Base-by-base conservation (phyloP, 805 yeast genomes). In the Teunomyces cretensis region DNA sequence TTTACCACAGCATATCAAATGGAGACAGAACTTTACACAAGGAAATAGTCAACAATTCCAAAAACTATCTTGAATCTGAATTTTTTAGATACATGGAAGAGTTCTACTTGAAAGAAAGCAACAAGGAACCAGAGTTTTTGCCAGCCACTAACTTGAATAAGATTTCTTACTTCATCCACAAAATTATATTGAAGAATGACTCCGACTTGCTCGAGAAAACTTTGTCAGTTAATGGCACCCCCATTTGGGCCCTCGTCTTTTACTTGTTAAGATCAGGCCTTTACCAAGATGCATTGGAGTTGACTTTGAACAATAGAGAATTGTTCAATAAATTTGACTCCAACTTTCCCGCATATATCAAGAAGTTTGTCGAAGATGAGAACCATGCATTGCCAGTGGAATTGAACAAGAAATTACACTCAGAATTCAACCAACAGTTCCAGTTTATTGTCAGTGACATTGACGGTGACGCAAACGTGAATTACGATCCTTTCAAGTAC, bases 201-300 rank as follows among this genome's bases (percentile, higher is more conserved):
- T 46, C 56, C 19, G 64, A 63, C 15, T 37, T 48, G 12, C 44
- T 44, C 33, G 45, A 44, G 9, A 63, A 62, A 44, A 70, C 75
- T 1, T 56, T 70, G 45, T 58, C 58, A 44, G 83, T 89, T 17
- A 91, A 92, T 64, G 90, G 90, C 13, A 72, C 79, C 1, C 98
- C 98, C 8, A 79, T 94, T n/a, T 92, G 99, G 99, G 96, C 97
- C 0, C 68, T 89, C 31, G 67, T 94, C 9, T 94, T 86, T 61
- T 92, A 88, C 64, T 71, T 92, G 49, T 63, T 94, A 42, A 81
- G 99, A 58, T 83, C 92, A 2, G 98, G 99, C 2, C 79, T 86
- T 52, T 68, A 79, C 51, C 70, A 80, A 39, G 98, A 91, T 52
- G 96, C 96, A 0, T 68, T 86, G 27, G 82, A 81, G 31, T 78